These are phyloP conservation scores for Candida oleophila DNA, from an alignment of 805 yeast species.

Conservation along the genomic window DNA sequence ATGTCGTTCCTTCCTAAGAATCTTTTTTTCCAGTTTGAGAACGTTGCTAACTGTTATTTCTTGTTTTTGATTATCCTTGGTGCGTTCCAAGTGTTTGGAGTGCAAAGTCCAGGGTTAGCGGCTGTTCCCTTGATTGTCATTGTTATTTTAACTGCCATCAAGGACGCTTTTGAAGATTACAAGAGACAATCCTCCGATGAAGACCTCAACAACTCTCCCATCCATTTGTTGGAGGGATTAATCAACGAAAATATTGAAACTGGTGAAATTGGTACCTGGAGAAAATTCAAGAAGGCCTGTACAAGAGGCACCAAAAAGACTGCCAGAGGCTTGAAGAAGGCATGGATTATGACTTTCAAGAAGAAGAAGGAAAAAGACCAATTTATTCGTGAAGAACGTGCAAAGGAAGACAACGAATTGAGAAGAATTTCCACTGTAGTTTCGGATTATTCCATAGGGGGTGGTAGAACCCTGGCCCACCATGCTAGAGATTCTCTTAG, in stretches of 20 bases:
- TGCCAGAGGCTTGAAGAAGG: conserved; percentile 16
- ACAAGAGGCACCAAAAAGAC: conserved; percentile 29
- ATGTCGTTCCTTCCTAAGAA: conserved; percentile 57
- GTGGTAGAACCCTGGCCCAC: conserved; percentile 10
- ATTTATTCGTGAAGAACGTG: conserved; percentile 21
- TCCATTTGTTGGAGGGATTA: conserved; percentile 54
- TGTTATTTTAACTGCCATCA: conserved; percentile 69
- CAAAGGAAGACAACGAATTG: conserved; percentile 27
- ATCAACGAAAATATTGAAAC: conserved; percentile 56
- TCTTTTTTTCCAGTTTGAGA: conserved; percentile 51
- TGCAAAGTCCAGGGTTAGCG: conserved; percentile 66
- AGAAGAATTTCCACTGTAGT: conserved; percentile 37
- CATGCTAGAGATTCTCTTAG: conserved; percentile 5
- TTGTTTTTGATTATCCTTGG: conserved; percentile 55
- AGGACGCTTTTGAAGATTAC: conserved; percentile 78
- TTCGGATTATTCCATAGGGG: conserved; percentile 26
- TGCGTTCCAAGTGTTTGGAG: conserved; percentile 69
- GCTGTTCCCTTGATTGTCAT: conserved; percentile 82
- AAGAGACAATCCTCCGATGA: conserved; percentile 62
- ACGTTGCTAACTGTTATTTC: conserved; percentile 62
- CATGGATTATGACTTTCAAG: conserved; percentile 23
- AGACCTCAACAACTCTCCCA: conserved; percentile 65
- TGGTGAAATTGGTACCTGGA: conserved; percentile 61
- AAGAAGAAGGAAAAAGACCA: conserved; percentile 24
- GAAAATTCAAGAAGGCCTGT: conserved; percentile 62